Percentiles rank a stretch among this genome's conserved stretches.
Evolutionary conservation across 306 rosid species (phyloP).

Genomic region (Vigna mungo): DNA sequence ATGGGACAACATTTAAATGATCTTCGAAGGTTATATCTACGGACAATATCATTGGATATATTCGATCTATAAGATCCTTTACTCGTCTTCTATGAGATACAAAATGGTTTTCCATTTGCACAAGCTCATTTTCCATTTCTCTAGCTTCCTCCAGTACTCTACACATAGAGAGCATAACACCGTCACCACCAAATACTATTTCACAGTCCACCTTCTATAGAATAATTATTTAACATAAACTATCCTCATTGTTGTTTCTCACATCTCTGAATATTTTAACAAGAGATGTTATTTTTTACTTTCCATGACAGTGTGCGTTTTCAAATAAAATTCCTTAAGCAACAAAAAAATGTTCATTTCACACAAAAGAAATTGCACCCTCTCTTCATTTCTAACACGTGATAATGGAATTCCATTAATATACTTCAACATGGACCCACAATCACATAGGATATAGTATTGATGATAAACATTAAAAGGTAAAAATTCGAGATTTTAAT

Average conservation of each 20-base stretch:
- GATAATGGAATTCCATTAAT: neutral
- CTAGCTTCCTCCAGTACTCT: constrained; percentile 68
- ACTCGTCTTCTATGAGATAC: constrained; percentile 60
- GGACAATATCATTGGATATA: constrained; percentile 55
- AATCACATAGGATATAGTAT: neutral
- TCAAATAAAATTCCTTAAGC: too few species aligned
- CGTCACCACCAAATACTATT: neutral
- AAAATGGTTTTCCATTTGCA: constrained; percentile 64
- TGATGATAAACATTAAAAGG: neutral
- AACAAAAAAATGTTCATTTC: too few species aligned
- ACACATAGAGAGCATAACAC: constrained; percentile 34
- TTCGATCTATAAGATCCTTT: constrained; percentile 55
- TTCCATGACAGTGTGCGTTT: too few species aligned
- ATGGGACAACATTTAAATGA: constrained; percentile 23
- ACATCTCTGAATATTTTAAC: neutral
- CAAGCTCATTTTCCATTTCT: constrained; percentile 62
- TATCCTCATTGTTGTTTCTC: neutral
- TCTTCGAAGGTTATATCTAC: constrained; percentile 47
- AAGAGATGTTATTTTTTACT: too few species aligned
- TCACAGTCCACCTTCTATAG: constrained; percentile 7
- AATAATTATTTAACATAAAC: neutral
- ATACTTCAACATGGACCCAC: too few species aligned
- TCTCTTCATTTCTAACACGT: too few species aligned
- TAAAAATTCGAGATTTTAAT: neutral
- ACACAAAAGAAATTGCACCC: too few species aligned